phyloP scores from a whole-genome alignment of 2,329 filamentous ascomycete genomes.

The Metarhizium guizhouense region DNA sequence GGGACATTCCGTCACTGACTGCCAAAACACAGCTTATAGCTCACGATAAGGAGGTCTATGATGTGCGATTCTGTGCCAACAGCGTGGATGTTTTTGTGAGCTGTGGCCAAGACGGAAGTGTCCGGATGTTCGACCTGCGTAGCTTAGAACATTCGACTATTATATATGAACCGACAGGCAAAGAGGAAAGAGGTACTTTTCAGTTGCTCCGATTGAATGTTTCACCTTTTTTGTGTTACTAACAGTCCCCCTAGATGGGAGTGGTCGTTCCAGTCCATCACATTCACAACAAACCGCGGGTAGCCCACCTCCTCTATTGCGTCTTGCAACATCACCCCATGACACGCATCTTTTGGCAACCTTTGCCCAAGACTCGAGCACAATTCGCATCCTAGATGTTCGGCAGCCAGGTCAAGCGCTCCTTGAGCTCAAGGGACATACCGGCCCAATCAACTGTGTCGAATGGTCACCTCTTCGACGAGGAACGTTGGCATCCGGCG shows the following conservation, averaged over 20 bases:
- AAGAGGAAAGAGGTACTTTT: slow-evolving; percentile 60
- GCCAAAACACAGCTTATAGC: slow-evolving; percentile 98
- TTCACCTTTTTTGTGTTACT: slow-evolving; percentile 5
- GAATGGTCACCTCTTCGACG: slow-evolving; percentile 89
- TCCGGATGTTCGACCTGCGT: slow-evolving; percentile 95
- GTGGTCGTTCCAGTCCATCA: slow-evolving; percentile 60
- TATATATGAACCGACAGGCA: slow-evolving; percentile 94
- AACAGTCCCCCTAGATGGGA: slow-evolving; percentile 33
- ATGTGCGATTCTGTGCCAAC: slow-evolving; percentile 95
- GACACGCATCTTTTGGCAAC: slow-evolving; percentile 95
- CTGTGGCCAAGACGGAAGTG: slow-evolving; percentile 93
- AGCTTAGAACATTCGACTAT: slow-evolving; percentile 97
- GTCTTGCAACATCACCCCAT: slow-evolving; percentile 84
- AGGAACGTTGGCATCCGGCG: slow-evolving; percentile 84
- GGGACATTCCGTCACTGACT: slow-evolving; percentile 96
- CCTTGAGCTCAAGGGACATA: slow-evolving; percentile 84
- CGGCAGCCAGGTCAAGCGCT: slow-evolving; percentile 92
- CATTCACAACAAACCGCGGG: slow-evolving; percentile 69
- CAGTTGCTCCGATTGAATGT: not conserved
- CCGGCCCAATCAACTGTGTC: slow-evolving; percentile 78
- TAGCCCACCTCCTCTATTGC: slow-evolving; percentile 67
- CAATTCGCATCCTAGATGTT: slow-evolving; percentile 92
- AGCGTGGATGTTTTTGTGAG: slow-evolving; percentile 98
- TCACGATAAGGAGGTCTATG: slow-evolving; percentile 98
- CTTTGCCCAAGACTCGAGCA: slow-evolving; percentile 84